phyloP scores from a whole-genome alignment of 2,329 filamentous ascomycete species.

The Botryotinia narcissicola region DNA sequence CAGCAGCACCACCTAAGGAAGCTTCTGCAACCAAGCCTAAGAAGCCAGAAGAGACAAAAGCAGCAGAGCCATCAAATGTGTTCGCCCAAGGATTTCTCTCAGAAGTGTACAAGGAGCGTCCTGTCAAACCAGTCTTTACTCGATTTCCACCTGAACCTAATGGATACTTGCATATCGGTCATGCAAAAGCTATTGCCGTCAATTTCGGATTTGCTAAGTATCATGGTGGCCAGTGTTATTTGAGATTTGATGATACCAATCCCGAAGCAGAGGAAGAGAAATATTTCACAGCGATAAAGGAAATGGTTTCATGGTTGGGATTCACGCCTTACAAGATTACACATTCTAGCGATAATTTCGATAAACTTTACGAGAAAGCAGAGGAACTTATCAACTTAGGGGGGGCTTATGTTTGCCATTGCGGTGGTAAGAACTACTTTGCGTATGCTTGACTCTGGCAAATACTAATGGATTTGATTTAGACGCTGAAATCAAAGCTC shows the following conservation, averaged over 20 bases:
- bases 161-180: constrained; percentile 89
- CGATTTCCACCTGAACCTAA: constrained; percentile 87
- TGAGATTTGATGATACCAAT: constrained; percentile 93
- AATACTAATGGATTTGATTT: constrained; percentile 33
- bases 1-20: constrained; percentile 42
- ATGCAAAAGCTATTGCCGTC: constrained; percentile 91
- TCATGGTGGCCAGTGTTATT: constrained; percentile 70
- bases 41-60: constrained; percentile 38
- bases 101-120: constrained; percentile 68
- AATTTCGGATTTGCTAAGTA: constrained; percentile 93
- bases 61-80: constrained; percentile 47
- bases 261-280: constrained; percentile 88
- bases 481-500: constrained; percentile 79
- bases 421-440: constrained; percentile 50
- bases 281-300: constrained; percentile 85
- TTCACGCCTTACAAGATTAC: constrained; percentile 79
- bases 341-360: constrained; percentile 85
- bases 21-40: constrained; percentile 33
- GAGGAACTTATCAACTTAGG: constrained; percentile 76
- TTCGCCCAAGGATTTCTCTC: constrained; percentile 77
- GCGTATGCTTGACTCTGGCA: background rate
- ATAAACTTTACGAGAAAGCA: constrained; percentile 80
- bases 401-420: constrained; percentile 83
- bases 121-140: constrained; percentile 60
- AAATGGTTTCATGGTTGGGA: constrained; percentile 78